Conservation (phyloP, 140 eudicot species). For the Flaveria floridana region DNA sequence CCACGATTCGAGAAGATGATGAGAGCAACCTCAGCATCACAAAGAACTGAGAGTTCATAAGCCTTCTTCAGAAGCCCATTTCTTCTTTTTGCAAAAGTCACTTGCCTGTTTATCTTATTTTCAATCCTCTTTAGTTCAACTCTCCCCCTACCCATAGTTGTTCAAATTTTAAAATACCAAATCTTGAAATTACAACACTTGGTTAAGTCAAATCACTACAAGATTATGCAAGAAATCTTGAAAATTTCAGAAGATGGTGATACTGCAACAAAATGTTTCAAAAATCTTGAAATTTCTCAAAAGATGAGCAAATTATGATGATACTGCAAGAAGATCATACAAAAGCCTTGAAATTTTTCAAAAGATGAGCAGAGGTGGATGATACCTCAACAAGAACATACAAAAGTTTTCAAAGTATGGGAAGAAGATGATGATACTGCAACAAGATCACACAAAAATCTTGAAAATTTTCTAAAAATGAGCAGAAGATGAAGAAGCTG, state of each 20-base stretch:
- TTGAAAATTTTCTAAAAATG: too few species aligned
- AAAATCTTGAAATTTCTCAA: not conserved
- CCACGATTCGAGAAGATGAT: conserved; percentile 70
- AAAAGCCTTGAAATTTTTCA: not conserved
- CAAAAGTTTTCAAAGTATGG: not conserved
- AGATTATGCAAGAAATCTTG: not conserved
- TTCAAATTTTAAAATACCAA: not conserved
- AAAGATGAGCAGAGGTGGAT: not conserved
- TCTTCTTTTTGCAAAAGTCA: conserved; percentile 73
- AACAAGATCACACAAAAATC: conserved; percentile 12
- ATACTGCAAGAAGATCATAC: not conserved
- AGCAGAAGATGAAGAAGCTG: not conserved
- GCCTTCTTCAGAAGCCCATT: conserved; percentile 57
- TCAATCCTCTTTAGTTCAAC: conserved; percentile 71
- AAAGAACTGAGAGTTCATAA: conserved; percentile 71
- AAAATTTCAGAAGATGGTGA: not conserved
- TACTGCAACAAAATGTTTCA: not conserved
- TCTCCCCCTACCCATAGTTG: conserved; percentile 70
- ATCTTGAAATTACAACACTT: conserved; percentile 1
- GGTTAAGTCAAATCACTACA: conserved; percentile 3
- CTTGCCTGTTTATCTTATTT: conserved; percentile 70
- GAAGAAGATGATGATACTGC: not conserved
- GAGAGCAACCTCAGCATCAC: conserved; percentile 83
- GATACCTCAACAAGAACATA: not conserved
- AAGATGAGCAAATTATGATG: not conserved